Percentiles rank a stretch among this genome's conserved stretches.
Conservation (phyloP, 495 filamentous ascomycete genomes). For the Melanomma pulvis-pyrius region DNA sequence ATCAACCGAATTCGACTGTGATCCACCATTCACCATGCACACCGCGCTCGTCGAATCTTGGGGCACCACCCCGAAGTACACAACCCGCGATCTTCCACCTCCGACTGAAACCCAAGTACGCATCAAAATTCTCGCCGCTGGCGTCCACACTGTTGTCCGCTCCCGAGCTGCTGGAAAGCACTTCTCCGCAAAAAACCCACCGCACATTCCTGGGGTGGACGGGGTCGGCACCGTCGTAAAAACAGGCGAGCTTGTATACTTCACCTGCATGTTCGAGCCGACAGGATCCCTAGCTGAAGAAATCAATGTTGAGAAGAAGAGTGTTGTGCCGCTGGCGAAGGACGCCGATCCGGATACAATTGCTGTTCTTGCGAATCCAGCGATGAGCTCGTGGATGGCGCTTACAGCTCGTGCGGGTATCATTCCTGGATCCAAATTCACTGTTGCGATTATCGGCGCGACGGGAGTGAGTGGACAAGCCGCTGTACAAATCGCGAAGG, state of each 20-base stretch:
- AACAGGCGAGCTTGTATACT: slow-evolving; percentile 49
- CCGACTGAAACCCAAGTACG: slow-evolving; percentile 33
- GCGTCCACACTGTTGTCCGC: slow-evolving; percentile 51
- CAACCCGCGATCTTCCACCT: too few species aligned
- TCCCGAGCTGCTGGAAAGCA: slow-evolving; percentile 50
- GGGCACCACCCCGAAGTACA: too few species aligned
- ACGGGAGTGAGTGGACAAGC: slow-evolving; percentile 49
- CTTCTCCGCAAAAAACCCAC: slow-evolving; percentile 45
- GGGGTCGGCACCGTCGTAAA: slow-evolving; percentile 43
- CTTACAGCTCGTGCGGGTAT: slow-evolving; percentile 46
- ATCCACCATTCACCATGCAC: too few species aligned
- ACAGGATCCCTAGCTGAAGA: slow-evolving; percentile 43
- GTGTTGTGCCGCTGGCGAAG: slow-evolving; percentile 41
- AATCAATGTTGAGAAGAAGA: slow-evolving; percentile 45
- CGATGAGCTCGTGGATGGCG: slow-evolving; percentile 50
- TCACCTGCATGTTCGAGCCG: slow-evolving; percentile 37
- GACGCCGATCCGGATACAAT: slow-evolving; percentile 47
- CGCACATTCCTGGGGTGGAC: slow-evolving; percentile 49
- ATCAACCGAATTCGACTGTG: too few species aligned
- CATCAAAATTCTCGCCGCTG: slow-evolving; percentile 44
- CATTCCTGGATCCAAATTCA: slow-evolving; percentile 41
- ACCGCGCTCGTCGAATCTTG: too few species aligned
- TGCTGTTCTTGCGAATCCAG: slow-evolving; percentile 53
- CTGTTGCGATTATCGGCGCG: slow-evolving; percentile 50
- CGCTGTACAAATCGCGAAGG: slow-evolving; percentile 46